Evolutionary conservation across 2,329 filamentous ascomycete species (phyloP).

Genomic region (Aureobasidium vineae): DNA sequence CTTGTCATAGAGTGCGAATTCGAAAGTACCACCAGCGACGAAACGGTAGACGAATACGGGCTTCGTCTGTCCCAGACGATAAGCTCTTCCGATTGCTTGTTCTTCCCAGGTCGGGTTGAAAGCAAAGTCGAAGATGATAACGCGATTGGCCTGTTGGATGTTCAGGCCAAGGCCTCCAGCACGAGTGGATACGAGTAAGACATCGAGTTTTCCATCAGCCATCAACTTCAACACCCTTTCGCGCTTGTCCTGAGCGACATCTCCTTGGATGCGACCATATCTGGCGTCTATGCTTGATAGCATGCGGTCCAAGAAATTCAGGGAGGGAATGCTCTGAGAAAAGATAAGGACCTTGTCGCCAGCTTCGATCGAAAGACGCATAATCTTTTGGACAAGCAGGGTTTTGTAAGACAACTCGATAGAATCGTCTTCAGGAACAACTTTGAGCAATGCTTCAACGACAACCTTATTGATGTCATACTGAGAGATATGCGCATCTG

Average conservation of each 20-base stretch:
- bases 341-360: slow-evolving; percentile 80
- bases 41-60: slow-evolving; percentile 83
- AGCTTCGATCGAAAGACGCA: slow-evolving; percentile 60
- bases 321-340: slow-evolving; percentile 66
- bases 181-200: slow-evolving; percentile 79
- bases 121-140: slow-evolving; percentile 79
- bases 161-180: slow-evolving; percentile 84
- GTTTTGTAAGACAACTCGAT: slow-evolving; percentile 64
- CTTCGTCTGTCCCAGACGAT: slow-evolving; percentile 79
- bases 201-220: slow-evolving; percentile 55
- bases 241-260: slow-evolving; percentile 55
- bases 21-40: slow-evolving; percentile 73
- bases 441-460: slow-evolving; percentile 17
- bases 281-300: slow-evolving; percentile 51
- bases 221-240: slow-evolving; percentile 67
- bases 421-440: slow-evolving; percentile 27
- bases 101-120: slow-evolving; percentile 81
- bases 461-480: slow-evolving; percentile 41
- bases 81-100: slow-evolving; percentile 82
- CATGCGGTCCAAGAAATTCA: slow-evolving; percentile 65
- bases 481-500: slow-evolving; percentile 43
- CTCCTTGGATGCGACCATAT: slow-evolving; percentile 66
- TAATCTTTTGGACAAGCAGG: slow-evolving; percentile 63
- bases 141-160: slow-evolving; percentile 76
- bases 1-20: slow-evolving; percentile 69